These are phyloP conservation scores for Hyaloscypha variabilis DNA, from an alignment of 495 filamentous ascomycete genomes.

Conservation along the genomic window DNA sequence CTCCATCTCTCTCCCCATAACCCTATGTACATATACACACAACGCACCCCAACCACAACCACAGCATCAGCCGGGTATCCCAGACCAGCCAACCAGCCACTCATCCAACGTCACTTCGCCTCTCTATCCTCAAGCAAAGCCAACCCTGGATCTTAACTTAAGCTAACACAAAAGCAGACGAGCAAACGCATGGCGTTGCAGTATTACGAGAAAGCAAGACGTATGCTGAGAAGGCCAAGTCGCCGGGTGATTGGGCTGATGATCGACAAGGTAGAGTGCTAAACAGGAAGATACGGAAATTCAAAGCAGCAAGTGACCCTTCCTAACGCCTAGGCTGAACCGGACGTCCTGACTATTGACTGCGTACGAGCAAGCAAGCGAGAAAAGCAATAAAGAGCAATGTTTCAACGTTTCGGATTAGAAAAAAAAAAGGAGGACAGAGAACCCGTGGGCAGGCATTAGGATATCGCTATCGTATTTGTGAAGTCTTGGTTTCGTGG, in stretches of 20 bases:
- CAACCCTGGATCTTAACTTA: neutral
- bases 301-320: neutral
- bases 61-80: neutral
- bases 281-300: neutral
- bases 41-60: neutral
- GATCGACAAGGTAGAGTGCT: neutral
- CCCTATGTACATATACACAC: neutral
- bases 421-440: neutral
- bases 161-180: neutral
- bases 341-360: neutral
- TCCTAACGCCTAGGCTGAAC: neutral
- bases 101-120: neutral
- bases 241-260: neutral
- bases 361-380: neutral
- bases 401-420: neutral
- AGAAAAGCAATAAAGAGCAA: neutral
- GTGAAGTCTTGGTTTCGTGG: neutral
- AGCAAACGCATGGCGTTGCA: neutral
- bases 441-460: neutral
- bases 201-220: neutral
- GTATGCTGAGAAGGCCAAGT: neutral
- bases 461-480: slow-evolving; percentile 1
- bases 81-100: neutral
- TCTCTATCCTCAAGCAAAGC: neutral
- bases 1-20: neutral